Conservation (phyloP, 495 filamentous ascomycete species). For the Pyrenopolyporus hunteri region DNA sequence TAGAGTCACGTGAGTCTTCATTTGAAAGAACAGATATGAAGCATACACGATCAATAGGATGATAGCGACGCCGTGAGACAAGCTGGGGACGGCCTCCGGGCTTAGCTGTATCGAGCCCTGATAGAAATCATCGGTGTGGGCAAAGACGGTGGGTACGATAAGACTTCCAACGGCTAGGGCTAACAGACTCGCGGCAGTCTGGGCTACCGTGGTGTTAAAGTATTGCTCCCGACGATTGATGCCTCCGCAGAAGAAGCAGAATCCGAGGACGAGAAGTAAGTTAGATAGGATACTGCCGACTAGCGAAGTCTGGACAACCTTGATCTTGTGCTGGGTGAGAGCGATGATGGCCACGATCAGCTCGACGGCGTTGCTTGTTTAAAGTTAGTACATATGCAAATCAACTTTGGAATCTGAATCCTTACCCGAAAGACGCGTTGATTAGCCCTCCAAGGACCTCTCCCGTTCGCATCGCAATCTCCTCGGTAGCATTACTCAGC, state of each 20-base stretch:
- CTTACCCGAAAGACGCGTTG: conserved; percentile 87
- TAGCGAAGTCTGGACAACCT: conserved; percentile 91
- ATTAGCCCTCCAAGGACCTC: conserved; percentile 86
- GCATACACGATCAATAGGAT: conserved; percentile 79
- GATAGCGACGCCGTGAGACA: conserved; percentile 74
- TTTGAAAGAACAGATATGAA: conserved; percentile 81
- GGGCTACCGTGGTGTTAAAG: conserved; percentile 93
- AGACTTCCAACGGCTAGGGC: conserved; percentile 79
- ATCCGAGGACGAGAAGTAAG: conserved; percentile 86
- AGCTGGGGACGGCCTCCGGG: conserved; percentile 54
- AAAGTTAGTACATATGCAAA: conserved; percentile 18
- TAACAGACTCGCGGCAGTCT: conserved; percentile 84
- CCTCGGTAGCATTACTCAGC: conserved; percentile 90
- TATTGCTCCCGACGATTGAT: conserved; percentile 78
- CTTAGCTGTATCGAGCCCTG: conserved; percentile 27
- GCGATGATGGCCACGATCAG: conserved; percentile 90
- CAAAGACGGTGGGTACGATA: conserved; percentile 90
- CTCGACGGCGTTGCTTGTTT: conserved; percentile 81
- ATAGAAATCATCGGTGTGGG: conserved; percentile 51
- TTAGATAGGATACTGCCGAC: conserved; percentile 93
- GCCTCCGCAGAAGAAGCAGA: conserved; percentile 92
- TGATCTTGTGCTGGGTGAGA: conserved; percentile 70
- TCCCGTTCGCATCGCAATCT: conserved; percentile 80
- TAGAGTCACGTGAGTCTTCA: conserved; percentile 74
- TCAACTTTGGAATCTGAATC: neutral